Base-by-base conservation (phyloP, 805 yeast species). In the Kregervanrija delftensis region DNA sequence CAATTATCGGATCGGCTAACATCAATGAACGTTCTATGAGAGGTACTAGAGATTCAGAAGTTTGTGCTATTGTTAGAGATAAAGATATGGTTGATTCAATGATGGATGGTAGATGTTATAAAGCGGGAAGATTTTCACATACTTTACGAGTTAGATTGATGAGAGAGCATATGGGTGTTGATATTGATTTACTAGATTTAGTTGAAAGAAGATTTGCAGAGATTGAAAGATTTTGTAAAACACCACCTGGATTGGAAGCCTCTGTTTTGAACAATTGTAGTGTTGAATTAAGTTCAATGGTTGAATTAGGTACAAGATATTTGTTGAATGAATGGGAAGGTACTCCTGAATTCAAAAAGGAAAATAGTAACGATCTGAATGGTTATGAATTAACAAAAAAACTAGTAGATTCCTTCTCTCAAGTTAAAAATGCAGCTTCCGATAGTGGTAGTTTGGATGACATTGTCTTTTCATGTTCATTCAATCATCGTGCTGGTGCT, bases 151-250 rank as follows among this genome's bases (percentile, higher is more conserved):
- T 89, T 69, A 74, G 97, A 49, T 71, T 95, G 41, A 93, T 93
- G 99, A 76, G 99, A 51, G 99, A 93, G 59, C 99, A 93, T 65
- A 61, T 93, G 22, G 99, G 99, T 22, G 83, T 95, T 43, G 95
- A 89, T 61, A 93, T 89, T 37, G 97, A 90, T 63, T 69, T 83
- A 12, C 64, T 89, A 22, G 97, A 90, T 45, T 64, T 84, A 37
- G 84, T 88, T 31, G 96, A 89, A 58, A 72, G 90, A 52, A 73
- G 85, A 53, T 83, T 86, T 44, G 58, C 63, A 13, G 66, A 68
- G 40, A 69, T 76, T 49, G 79, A 76, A 47, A 59, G 61, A 5
- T 67, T 69, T 55, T 77, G 81, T 2, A 54, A 53, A 13, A 62
- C 76, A 0, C 41, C 52, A 1, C 58, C 61, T 11, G 82, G 81